phyloP scores from a whole-genome alignment of 441 rosid species.

The Theobroma grandiflorum region DNA sequence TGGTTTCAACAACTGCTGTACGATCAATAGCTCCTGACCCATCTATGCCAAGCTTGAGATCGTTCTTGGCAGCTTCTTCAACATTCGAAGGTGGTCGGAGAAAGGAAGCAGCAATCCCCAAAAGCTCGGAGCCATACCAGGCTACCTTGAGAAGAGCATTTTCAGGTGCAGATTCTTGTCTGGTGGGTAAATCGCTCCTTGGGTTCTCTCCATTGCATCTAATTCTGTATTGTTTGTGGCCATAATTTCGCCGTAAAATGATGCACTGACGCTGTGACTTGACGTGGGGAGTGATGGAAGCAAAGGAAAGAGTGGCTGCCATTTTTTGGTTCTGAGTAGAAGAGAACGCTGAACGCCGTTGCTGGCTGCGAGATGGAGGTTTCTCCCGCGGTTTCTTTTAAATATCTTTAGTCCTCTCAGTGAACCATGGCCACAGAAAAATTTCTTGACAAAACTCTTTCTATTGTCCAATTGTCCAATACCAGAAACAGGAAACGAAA shows the following conservation, averaged over 20 bases:
- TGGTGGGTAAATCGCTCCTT: slow-evolving; percentile 41
- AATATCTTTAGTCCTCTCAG: slow-evolving; percentile 13
- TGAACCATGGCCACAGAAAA: slow-evolving; percentile 14
- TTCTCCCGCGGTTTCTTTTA: background rate
- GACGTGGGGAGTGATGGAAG: slow-evolving; percentile 41
- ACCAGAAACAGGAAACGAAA: background rate
- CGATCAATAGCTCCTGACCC: slow-evolving; percentile 72
- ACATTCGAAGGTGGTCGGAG: slow-evolving; percentile 54
- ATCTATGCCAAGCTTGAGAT: slow-evolving; percentile 45
- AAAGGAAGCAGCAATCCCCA: slow-evolving; percentile 87
- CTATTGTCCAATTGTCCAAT: no score
- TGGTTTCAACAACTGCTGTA: slow-evolving; percentile 56
- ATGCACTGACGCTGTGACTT: slow-evolving; percentile 30
- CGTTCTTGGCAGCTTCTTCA: slow-evolving; percentile 35
- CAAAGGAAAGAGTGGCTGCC: slow-evolving; percentile 48
- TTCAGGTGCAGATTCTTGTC: slow-evolving; percentile 51
- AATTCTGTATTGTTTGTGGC: slow-evolving; percentile 36
- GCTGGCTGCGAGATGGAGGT: background rate
- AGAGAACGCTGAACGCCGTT: background rate
- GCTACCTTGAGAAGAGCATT: slow-evolving; percentile 82
- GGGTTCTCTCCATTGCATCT: slow-evolving; percentile 50
- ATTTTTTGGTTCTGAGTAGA: slow-evolving; percentile 26
- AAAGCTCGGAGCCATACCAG: slow-evolving; percentile 94
- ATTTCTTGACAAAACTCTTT: background rate
- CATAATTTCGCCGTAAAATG: slow-evolving; percentile 25